These are phyloP conservation scores for Filobasidium wieringae DNA, from an alignment of 768 basidiomycete genomes.

Conservation along the genomic window DNA sequence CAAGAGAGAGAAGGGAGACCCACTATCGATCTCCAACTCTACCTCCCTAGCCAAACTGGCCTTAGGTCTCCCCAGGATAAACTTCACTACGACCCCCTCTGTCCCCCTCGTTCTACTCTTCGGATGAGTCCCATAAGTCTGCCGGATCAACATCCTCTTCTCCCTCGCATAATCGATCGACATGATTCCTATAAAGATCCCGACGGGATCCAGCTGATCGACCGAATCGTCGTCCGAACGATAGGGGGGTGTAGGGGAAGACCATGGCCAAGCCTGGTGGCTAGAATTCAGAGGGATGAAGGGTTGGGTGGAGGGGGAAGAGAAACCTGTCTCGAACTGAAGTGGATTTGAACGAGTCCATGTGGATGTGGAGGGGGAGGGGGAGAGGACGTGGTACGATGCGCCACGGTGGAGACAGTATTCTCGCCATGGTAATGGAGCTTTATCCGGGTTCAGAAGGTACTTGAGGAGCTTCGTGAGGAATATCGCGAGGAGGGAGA, in stretches of 20 bases:
- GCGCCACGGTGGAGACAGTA: conserved; percentile 60
- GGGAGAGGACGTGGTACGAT: conserved; percentile 23
- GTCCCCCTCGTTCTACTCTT: conserved; percentile 58
- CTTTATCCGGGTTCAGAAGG: conserved; percentile 90
- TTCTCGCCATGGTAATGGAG: conserved; percentile 82
- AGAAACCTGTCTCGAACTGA: neutral
- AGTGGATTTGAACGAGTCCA: neutral
- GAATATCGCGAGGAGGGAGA: conserved; percentile 67
- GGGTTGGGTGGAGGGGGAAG: neutral
- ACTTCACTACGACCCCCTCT: conserved; percentile 72
- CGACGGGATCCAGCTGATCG: conserved; percentile 65
- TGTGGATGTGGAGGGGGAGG: neutral
- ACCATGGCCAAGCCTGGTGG: conserved; percentile 27
- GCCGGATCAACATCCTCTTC: conserved; percentile 72
- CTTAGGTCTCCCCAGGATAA: conserved; percentile 74
- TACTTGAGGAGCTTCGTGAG: conserved; percentile 81
- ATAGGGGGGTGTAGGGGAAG: conserved; percentile 9
- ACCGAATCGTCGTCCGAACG: conserved; percentile 45
- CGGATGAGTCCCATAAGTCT: conserved; percentile 79
- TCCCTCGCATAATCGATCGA: conserved; percentile 74
- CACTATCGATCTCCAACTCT: conserved; percentile 80
- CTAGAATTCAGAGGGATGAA: conserved; percentile 21
- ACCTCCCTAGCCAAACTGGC: conserved; percentile 68
- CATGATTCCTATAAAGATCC: conserved; percentile 80
- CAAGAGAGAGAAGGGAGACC: too few relatives aligned